Evolutionary conservation across 352 stramenopile genomes (phyloP), one percentile per base, ranked within the genome.

Genomic region (Hyaloperonospora arabidopsidis): DNA sequence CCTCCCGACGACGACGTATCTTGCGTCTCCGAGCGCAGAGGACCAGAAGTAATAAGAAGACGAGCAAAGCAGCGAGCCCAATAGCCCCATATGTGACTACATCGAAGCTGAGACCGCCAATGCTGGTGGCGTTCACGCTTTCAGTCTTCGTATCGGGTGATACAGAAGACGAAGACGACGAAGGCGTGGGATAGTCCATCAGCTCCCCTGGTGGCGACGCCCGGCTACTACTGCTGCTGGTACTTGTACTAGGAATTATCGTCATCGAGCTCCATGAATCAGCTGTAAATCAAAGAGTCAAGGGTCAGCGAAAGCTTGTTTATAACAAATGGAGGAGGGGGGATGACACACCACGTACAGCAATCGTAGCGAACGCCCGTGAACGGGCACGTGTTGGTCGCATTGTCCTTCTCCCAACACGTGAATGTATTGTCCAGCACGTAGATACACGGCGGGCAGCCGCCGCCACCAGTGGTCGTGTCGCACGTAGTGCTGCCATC

Each of bases 371-470:
- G 71, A 28, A 83, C 68, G 49, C 68, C 71, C 14, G 73, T 77
- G 62, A 79, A 88, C 1, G 74, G 78, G 25, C 78, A 88, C 11
- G 77, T 77, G 54, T 83, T 82, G 67, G 71, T 82, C 13, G 65
- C 65, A 45, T 67, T 67, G 59, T 83, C 65, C 60, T 88, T 86
- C 51, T 79, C 69, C 60, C 64, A 88, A 67, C 78, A 88, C 28
- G 67, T 73, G 67, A 68, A 85, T n/a, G 61, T 61, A 49, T 59
- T 59, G 41, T 71, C 58, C 7, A 79, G 61, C 35, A 61, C 59
- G 67, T 82, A 87, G 49, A 88, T 75, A 57, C 78, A 88, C 1
- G 78, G 75, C 52, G 78, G 78, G 19, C 78, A 88, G 5, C 68
- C 41, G 45, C 61, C 65, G n/a, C 68, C 41, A 41, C 61, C 65